phyloP scores from a whole-genome alignment of 2,329 filamentous ascomycete genomes.

The Salinomyces thailandicus region DNA sequence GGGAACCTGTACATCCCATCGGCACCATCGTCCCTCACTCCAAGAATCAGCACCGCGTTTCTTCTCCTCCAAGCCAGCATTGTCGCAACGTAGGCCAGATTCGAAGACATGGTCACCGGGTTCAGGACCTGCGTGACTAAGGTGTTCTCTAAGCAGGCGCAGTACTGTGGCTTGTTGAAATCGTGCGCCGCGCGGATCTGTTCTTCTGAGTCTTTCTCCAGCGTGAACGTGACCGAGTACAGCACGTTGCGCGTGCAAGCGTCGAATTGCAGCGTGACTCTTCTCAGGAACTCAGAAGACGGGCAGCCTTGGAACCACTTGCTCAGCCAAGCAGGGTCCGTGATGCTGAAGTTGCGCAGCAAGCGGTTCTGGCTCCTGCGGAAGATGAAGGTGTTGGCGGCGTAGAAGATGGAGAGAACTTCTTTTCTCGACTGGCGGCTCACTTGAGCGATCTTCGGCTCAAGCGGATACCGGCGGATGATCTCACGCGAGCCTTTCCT shows the following conservation, averaged over 20 bases:
- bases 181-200: conserved; percentile 1
- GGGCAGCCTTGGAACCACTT: not conserved
- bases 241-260: not conserved
- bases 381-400: conserved; percentile 5
- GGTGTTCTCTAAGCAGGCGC: conserved; percentile 3
- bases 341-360: conserved; percentile 3
- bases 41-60: not conserved
- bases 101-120: not conserved
- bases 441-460: conserved; percentile 3
- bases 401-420: conserved; percentile 7
- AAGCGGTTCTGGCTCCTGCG: not conserved
- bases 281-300: conserved; percentile 1
- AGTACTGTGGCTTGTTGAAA: conserved; percentile 1
- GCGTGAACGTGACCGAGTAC: conserved; percentile 1
- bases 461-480: conserved; percentile 4
- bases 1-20: conserved; percentile 2
- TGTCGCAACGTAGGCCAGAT: conserved; percentile 1
- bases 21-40: not conserved
- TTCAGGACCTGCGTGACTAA: not conserved
- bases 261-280: conserved; percentile 1
- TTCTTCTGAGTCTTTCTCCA: not conserved
- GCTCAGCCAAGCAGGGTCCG: not conserved
- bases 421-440: conserved; percentile 6
- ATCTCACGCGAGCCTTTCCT: not conserved
- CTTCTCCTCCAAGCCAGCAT: not conserved